Evolutionary conservation across 192 early-diverging fungal genomes (phyloP), one percentile per base, ranked within the genome.

Genomic region (Entophlyctis luteolus): DNA sequence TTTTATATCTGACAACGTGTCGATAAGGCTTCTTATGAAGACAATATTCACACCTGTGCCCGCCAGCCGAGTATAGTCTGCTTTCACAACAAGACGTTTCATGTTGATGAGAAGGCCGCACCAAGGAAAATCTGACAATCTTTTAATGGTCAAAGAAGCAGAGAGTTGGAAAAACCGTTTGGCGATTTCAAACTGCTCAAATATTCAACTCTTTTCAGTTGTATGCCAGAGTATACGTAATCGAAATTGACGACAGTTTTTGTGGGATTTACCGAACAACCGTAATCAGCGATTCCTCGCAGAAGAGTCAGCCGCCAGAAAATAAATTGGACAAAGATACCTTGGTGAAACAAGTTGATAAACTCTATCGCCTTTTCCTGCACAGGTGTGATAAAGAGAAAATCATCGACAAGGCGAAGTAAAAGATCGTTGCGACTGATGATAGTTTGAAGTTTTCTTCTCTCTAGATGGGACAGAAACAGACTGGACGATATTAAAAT

Each of bases 201-300:
- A 33, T 48, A 35, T 10, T 57, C 12, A 20, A 66, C 71, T n/a
- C 48, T 54, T 27, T 58, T 59, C 59, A 68, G 31, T 35, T 49
- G 42, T 18, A 55, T 66, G 0, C 75, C 76, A 23, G 78, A 75
- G 8, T 82, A 32, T 0, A 23, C 65, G 2, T 81, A 48, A 28
- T 86, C 83, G 75, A 94, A 93, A 67, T 94, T 94, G 38, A 72
- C 78, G 55, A 94, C 65, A 3, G 91, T 92, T 70, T 97, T 97
- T 14, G 73, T 58, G 4, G 77, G 68, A 68, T 94, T 93, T 36
- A 95, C 78, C 22, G 66, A 60, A 67, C 89, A 92, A 0, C 93
- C 92, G 72, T 91, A 92, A 20, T 83, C 77, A 3, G 87, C 75
- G 54, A 86, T 69, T 18, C 82, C 79, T 79, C 20, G 5, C 28